Evolutionary conservation across 495 filamentous ascomycete genomes (phyloP).

Genomic region (Evernia prunastri): DNA sequence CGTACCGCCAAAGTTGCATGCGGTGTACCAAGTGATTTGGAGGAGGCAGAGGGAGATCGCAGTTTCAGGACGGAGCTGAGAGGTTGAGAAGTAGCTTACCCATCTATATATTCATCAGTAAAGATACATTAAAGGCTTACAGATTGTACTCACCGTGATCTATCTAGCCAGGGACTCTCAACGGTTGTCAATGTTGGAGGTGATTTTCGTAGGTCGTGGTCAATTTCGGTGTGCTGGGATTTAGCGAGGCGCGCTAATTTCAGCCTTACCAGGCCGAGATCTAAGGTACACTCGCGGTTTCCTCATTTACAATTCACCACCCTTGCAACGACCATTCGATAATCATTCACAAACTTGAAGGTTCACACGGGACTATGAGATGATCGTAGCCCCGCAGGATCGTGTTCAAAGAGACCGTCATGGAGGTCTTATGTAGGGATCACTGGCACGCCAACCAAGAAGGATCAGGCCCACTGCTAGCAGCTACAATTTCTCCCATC

Average conservation of each 20-base stretch:
- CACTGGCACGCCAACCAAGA: conserved; percentile 53
- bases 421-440: conserved; percentile 57
- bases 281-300: not conserved
- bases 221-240: conserved; percentile 22
- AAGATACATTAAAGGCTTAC: not conserved
- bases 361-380: not conserved
- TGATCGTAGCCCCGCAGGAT: not conserved
- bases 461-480: conserved; percentile 58
- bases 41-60: not conserved
- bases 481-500: conserved; percentile 63
- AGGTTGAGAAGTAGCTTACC: conserved; percentile 38
- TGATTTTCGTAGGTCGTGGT: conserved; percentile 12
- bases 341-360: not conserved
- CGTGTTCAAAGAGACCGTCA: conserved; percentile 29
- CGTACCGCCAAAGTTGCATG: not conserved
- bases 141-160: conserved; percentile 4
- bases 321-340: not conserved
- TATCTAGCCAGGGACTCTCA: not conserved
- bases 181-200: conserved; percentile 6
- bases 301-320: not conserved
- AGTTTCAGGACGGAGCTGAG: conserved; percentile 8
- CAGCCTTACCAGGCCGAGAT: conserved; percentile 13
- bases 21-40: not conserved
- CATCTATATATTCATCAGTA: conserved; percentile 40
- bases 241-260: conserved; percentile 25